Evolutionary conservation across 2,329 filamentous ascomycete genomes (phyloP), one percentile per base, ranked within the genome.

Genomic region (Onygenales sp.): DNA sequence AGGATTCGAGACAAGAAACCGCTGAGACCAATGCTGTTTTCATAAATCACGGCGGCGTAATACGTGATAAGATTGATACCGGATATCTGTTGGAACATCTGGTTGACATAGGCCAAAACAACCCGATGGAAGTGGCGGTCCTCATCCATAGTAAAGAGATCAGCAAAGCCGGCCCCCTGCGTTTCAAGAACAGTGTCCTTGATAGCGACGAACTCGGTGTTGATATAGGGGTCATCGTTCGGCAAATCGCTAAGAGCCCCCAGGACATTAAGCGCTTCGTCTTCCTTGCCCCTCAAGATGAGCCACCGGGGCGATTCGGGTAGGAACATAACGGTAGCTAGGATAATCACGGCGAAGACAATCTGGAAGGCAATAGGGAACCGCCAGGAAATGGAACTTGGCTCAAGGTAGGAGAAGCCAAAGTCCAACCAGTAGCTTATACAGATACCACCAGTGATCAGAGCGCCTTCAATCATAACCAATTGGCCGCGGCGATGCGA

Each of bases 241-340:
- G 72, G 65, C 14, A 76, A 70, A 48, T 79, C 74, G 52, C 72
- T 69, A 3, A 80, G 63, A 13, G 74, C 75, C 2, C 64, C 66
- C 33, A 79, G 62, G 2, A 79, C 75, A 11, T 72, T 64, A 9
- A 72, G 61, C 0, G 77, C 77, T 58, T 79, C 74, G 17, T 79
- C 73, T 56, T 80, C 76, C 11, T 72, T 70, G 42, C 78, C 79
- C 61, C 79, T 78, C 47, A 81, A 63, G 31, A 82, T 75, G 6
- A 83, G 69, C 77, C 79, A 82, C 51, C 80, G 73, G 8, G 80
- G 80, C 0, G 77, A 80, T 59, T 83, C 80, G 9, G 79, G 79
- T 1, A 82, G 68, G 11, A 70, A 69, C 52, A 77, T 67, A 39
- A 79, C 72, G 45, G 75, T 70, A 14, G 56, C 61, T 47, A 78